phyloP scores from a whole-genome alignment of 768 basidiomycete genomes.

The Lentinula lateritia region DNA sequence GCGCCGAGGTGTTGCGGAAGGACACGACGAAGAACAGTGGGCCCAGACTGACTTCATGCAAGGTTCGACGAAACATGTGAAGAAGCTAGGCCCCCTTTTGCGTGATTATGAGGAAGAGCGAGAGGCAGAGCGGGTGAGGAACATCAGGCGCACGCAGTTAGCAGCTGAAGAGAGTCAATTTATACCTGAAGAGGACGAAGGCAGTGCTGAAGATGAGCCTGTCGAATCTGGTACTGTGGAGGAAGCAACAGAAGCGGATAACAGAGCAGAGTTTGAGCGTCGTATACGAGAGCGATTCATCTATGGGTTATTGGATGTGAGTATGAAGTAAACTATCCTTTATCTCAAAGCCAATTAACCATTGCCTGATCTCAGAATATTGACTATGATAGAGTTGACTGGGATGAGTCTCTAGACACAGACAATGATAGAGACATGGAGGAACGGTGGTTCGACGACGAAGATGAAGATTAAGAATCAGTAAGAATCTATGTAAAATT shows the following conservation, averaged over 20 bases:
- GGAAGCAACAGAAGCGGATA: slow-evolving; percentile 45
- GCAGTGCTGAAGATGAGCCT: slow-evolving; percentile 33
- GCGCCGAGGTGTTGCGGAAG: slow-evolving; percentile 31
- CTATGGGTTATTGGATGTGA: slow-evolving; percentile 69
- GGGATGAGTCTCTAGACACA: slow-evolving; percentile 64
- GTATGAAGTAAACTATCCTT: slow-evolving; percentile 16
- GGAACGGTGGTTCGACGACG: slow-evolving; percentile 72
- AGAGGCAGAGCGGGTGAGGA: slow-evolving; percentile 55
- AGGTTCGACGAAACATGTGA: slow-evolving; percentile 54
- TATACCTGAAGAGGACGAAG: slow-evolving; percentile 68
- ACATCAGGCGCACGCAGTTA: slow-evolving; percentile 35
- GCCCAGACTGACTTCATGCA: slow-evolving; percentile 54
- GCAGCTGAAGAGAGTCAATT: slow-evolving; percentile 34
- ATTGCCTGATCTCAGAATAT: slow-evolving; percentile 37
- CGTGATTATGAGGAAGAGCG: slow-evolving; percentile 77
- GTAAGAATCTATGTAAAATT: not conserved
- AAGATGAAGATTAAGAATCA: slow-evolving; percentile 28
- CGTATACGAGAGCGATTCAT: slow-evolving; percentile 66
- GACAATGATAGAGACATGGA: slow-evolving; percentile 57
- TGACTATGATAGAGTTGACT: slow-evolving; percentile 69
- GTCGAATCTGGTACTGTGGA: slow-evolving; percentile 20
- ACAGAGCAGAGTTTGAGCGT: slow-evolving; percentile 48
- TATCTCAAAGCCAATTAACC: not conserved
- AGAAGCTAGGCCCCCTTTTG: slow-evolving; percentile 62
- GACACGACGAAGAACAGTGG: slow-evolving; percentile 69